Conservation (phyloP, 1,284 basidiomycete species). For the Austroboletus novae-zelandiae region DNA sequence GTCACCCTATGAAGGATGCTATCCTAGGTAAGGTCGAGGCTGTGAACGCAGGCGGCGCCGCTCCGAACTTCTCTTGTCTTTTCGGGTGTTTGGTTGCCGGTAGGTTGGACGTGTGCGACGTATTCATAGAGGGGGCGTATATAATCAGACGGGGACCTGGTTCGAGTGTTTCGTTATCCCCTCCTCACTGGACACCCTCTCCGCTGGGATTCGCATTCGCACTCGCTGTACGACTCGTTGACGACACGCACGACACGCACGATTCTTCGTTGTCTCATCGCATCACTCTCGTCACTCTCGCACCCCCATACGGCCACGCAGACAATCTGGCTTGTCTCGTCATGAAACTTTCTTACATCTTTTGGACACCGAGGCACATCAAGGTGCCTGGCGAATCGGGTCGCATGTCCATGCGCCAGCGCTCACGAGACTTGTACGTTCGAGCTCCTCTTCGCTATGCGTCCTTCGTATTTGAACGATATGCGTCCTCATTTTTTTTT, state of each 20-base stretch:
- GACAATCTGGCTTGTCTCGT: background rate
- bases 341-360: conserved; percentile 32
- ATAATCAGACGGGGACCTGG: conserved; percentile 2
- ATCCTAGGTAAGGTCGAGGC: background rate
- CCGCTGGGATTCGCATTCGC: background rate
- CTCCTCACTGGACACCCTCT: background rate
- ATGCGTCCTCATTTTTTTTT: too few species aligned
- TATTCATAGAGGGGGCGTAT: conserved; percentile 1
- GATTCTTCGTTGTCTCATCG: background rate
- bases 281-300: background rate
- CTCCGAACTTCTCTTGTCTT: background rate
- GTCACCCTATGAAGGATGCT: background rate
- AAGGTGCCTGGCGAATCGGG: conserved; percentile 30
- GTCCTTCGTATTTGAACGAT: too few species aligned
- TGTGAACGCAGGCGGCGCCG: conserved; percentile 2
- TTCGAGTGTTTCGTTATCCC: conserved; percentile 3
- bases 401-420: conserved; percentile 21
- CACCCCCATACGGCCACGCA: background rate
- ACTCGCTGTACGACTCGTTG: background rate
- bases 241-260: conserved; percentile 1
- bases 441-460: background rate
- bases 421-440: conserved; percentile 27
- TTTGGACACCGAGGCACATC: conserved; percentile 32
- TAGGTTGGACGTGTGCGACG: conserved; percentile 5
- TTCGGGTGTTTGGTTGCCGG: conserved; percentile 12